Percentiles rank a stretch among this genome's conserved stretches.
phyloP scores from a whole-genome alignment of 305 asterid species.

The Galium porrigens region DNA sequence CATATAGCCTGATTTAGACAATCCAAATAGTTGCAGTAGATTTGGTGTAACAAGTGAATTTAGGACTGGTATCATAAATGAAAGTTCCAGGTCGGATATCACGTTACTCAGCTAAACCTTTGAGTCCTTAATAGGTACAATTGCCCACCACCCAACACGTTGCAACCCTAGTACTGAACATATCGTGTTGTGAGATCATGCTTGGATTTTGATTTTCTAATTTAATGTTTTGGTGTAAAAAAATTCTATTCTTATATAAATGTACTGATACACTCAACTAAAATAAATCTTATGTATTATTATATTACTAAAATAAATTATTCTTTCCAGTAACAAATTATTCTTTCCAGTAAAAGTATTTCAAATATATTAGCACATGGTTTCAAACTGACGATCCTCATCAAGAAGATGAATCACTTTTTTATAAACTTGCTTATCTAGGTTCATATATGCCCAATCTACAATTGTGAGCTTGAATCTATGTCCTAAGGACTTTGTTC shows the following conservation, averaged over 20 bases:
- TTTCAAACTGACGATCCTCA: neutral
- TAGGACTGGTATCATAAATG: neutral
- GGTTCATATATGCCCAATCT: neutral
- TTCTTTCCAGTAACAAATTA: neutral
- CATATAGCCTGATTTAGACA: neutral
- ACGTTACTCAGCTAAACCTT: neutral
- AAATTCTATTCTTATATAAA: no score
- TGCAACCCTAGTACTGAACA: no score
- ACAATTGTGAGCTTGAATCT: neutral
- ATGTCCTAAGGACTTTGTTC: neutral
- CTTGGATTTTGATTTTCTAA: no score
- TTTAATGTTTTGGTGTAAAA: no score
- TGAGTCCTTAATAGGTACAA: neutral
- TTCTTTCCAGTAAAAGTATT: neutral
- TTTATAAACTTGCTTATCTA: neutral
- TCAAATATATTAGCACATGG: neutral
- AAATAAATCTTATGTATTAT: no score
- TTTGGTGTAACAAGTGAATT: neutral
- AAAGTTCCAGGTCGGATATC: slow-evolving; percentile 1
- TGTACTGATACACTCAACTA: no score
- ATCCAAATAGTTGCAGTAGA: slow-evolving; percentile 1
- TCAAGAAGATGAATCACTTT: neutral
- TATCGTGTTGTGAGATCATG: no score
- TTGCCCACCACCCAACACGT: neutral
- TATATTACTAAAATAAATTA: neutral